Evolutionary conservation across 768 basidiomycete species (phyloP).

Genomic region (Chalciporus piperatus): DNA sequence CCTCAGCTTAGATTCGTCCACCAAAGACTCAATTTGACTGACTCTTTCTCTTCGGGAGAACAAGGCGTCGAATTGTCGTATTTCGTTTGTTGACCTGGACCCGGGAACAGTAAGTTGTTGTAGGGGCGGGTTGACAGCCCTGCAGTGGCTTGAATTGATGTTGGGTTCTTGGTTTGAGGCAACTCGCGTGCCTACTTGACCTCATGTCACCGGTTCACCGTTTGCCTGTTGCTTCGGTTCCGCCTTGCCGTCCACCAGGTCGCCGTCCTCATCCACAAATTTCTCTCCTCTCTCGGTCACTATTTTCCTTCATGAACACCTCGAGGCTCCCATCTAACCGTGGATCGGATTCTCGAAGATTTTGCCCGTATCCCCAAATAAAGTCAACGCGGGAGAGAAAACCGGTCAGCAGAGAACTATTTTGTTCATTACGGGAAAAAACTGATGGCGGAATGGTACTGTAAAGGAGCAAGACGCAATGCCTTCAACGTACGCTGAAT

Average conservation of each 20-base stretch:
- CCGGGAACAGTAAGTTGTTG: too few species aligned
- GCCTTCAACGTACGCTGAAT: background rate
- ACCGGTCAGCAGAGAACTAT: background rate
- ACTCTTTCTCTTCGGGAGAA: too few species aligned
- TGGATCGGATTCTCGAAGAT: background rate
- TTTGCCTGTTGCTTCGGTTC: background rate
- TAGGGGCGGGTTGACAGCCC: background rate
- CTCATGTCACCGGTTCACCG: background rate
- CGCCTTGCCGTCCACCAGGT: background rate
- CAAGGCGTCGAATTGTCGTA: background rate
- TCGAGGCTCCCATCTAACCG: background rate
- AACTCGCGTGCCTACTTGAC: background rate
- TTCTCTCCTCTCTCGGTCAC: background rate
- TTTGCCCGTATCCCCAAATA: background rate
- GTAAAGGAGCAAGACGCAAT: background rate
- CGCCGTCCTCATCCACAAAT: background rate
- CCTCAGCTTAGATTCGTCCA: too few species aligned
- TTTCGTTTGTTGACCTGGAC: too few species aligned
- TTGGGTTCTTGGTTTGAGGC: background rate
- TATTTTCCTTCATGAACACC: background rate
- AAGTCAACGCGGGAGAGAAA: background rate
- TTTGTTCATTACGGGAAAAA: background rate
- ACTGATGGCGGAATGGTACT: background rate
- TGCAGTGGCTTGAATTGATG: background rate
- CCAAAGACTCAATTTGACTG: too few species aligned